phyloP scores from a whole-genome alignment of 345 rosid species.

The Hibiscus tridactylites region DNA sequence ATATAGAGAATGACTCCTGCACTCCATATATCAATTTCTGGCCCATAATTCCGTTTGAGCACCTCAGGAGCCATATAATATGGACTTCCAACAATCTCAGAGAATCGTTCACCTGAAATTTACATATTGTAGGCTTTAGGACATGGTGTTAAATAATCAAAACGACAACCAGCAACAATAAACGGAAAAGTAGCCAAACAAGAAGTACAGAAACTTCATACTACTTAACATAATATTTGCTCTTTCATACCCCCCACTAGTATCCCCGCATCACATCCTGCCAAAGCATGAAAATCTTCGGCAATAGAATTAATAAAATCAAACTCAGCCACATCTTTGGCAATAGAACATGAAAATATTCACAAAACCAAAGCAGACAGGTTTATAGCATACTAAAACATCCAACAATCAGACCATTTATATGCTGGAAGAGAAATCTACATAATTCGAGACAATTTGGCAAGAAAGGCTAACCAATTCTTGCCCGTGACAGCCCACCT shows the following conservation, averaged over 20 bases:
- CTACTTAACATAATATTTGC: background rate
- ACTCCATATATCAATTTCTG: conserved; percentile 99
- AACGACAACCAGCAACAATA: background rate
- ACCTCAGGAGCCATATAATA: conserved; percentile 99
- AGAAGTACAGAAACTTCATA: background rate
- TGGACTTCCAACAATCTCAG: conserved; percentile 99
- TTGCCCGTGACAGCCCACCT: background rate
- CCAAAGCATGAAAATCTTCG: background rate
- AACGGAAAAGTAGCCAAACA: background rate
- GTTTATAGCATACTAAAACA: background rate
- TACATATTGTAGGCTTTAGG: conserved; percentile 12
- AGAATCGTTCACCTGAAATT: conserved; percentile 75
- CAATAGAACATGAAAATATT: background rate
- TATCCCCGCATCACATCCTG: background rate
- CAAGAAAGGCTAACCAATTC: background rate
- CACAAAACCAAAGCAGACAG: background rate
- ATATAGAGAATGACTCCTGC: conserved; percentile 98
- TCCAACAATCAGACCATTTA: background rate
- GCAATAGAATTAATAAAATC: background rate
- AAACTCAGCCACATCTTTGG: background rate
- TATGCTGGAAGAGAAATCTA: background rate
- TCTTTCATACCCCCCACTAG: background rate
- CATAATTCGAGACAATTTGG: background rate
- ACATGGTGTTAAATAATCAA: background rate
- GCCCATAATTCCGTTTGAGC: conserved; percentile 89